Conservation (phyloP, 2,329 filamentous ascomycete species). For the Colletotrichum incanum region DNA sequence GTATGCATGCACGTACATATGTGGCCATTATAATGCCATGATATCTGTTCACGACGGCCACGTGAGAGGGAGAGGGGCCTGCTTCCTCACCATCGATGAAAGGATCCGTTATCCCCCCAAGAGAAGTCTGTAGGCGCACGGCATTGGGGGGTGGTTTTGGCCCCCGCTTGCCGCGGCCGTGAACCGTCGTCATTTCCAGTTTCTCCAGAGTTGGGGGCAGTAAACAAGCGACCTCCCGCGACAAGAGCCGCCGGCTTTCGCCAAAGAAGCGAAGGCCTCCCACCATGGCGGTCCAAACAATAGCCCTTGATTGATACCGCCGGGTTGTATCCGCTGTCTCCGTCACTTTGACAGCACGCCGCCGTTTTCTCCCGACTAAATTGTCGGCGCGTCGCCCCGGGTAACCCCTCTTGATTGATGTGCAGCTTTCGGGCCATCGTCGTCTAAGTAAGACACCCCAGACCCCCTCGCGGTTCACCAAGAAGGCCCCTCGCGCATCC, state of each 20-base stretch:
- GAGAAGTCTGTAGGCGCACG: slow-evolving; percentile 39
- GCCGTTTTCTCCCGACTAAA: not conserved
- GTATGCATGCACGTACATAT: not conserved
- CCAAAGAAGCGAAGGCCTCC: slow-evolving; percentile 17
- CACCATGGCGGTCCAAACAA: not conserved
- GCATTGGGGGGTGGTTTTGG: slow-evolving; percentile 38
- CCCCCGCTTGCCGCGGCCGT: slow-evolving; percentile 39
- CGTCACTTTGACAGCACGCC: slow-evolving; percentile 18
- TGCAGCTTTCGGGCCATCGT: slow-evolving; percentile 24
- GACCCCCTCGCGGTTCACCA: slow-evolving; percentile 39
- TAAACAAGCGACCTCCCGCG: slow-evolving; percentile 44
- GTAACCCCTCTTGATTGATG: slow-evolving; percentile 20
- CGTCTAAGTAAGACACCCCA: slow-evolving; percentile 25
- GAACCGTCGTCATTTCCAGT: slow-evolving; percentile 31
- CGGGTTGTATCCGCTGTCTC: slow-evolving; percentile 25
- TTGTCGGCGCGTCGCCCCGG: slow-evolving; percentile 25
- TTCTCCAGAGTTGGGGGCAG: slow-evolving; percentile 43
- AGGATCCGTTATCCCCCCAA: not conserved
- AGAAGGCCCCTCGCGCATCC: slow-evolving; percentile 40
- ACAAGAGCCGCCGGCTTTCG: slow-evolving; percentile 42
- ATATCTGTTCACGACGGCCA: not conserved
- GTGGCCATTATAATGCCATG: not conserved
- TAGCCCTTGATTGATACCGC: slow-evolving; percentile 1
- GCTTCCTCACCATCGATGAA: not conserved
- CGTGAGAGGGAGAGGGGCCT: not conserved